Evolutionary conservation across 2,329 filamentous ascomycete genomes (phyloP), one percentile per base, ranked within the genome.

Genomic region (Diaporthe citriasiana): DNA sequence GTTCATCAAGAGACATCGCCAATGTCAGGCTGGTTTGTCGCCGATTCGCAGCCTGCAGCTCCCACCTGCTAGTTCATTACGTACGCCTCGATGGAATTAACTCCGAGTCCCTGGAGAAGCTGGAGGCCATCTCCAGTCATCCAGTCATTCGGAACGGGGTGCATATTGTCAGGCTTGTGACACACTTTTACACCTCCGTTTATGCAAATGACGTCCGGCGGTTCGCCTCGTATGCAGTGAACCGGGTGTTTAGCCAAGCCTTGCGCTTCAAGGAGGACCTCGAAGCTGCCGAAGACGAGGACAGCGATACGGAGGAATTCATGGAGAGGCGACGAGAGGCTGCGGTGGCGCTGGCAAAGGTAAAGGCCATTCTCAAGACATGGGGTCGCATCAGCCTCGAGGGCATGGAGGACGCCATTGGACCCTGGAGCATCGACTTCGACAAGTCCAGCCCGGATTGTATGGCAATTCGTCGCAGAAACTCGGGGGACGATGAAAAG

Each of bases 41-140:
- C 38, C 65, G 57, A 12, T 73, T 73, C 42, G 57, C 33, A 33
- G 65, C 56, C 12, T 59, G 56, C 70, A 73, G 73, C 57, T 65
- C 73, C 3, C 73, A 73, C 51, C 63, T 75, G 30, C 71, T 75
- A 13, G 65, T 75, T 1, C 71, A 53, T 27, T 42, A 70, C n/a
- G 8, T 75, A 27, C 56, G 57, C 19, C 30, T 75, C 22, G 45
- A 75, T 4, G 71, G 71, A 4, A 56, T 73, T 12, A 53, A 51
- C 22, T 19, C 56, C 6, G 70, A 40, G 27, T 70, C 63, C 7
- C 42, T 75, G 17, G 71, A 66, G 15, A 75, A 38, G 33, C 56
- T 75, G n/a, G 73, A 75, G 65, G 42, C 47, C 7, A 50, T 75
- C n/a, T 73, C 73, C 15, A 27, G n/a, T 1, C 70, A 75, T 22